These are phyloP conservation scores for Lactarius akahatsu DNA, from an alignment of 768 basidiomycete genomes.

Conservation along the genomic window DNA sequence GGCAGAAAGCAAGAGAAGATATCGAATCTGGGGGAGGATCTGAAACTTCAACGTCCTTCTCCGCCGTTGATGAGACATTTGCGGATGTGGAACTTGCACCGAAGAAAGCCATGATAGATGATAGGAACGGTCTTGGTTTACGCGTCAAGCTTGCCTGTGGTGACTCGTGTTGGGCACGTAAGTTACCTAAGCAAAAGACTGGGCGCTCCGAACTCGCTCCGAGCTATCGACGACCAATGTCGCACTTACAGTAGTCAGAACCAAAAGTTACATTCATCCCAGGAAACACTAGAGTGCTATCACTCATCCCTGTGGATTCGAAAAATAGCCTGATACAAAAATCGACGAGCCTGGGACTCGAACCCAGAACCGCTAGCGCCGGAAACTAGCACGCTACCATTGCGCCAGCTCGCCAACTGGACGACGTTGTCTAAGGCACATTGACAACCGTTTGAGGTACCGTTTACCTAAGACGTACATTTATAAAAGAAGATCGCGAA, in stretches of 20 bases:
- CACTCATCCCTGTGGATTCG: constrained; percentile 2
- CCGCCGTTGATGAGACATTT: constrained; percentile 42
- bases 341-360: constrained; percentile 60
- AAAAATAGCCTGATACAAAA: constrained; percentile 32
- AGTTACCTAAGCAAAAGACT: constrained; percentile 30
- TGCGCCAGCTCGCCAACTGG: constrained; percentile 54
- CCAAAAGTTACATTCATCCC: no score
- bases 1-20: constrained; percentile 80
- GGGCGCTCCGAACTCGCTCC: no score
- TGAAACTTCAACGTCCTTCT: constrained; percentile 78
- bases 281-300: not conserved
- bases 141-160: not conserved
- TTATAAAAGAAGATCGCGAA: no score
- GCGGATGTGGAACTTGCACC: constrained; percentile 36
- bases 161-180: constrained; percentile 14
- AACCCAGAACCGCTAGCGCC: constrained; percentile 64
- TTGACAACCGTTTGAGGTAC: not conserved
- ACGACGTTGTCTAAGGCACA: not conserved
- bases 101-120: constrained; percentile 45
- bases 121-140: not conserved
- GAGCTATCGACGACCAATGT: no score
- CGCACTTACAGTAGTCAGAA: no score
- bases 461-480: not conserved
- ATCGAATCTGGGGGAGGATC: constrained; percentile 87
- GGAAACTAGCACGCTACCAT: constrained; percentile 68